Percentiles rank a stretch among this genome's conserved stretches.
Conservation (phyloP, 495 filamentous ascomycete species). For the Glarea lozoyensis region DNA sequence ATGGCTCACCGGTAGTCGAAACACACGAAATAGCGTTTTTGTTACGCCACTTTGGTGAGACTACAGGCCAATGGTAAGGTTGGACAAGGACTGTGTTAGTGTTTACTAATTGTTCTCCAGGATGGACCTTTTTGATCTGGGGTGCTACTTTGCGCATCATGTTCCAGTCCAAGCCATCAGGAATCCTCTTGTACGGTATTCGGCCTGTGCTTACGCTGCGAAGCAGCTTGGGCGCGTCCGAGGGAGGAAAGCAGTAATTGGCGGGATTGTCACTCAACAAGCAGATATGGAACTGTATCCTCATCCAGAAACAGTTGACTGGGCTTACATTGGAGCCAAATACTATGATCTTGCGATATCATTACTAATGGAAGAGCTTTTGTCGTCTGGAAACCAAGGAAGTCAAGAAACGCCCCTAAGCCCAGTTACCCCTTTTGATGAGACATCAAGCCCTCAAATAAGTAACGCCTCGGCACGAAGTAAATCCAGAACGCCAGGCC, state of each 20-base stretch:
- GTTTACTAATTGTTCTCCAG: conserved; percentile 27
- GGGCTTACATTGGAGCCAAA: conserved; percentile 47
- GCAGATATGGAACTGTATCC: conserved; percentile 42
- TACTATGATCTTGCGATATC: conserved; percentile 57
- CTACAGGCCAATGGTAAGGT: conserved; percentile 46
- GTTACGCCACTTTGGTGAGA: conserved; percentile 52
- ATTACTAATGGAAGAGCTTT: conserved; percentile 50
- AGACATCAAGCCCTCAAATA: conserved; percentile 9
- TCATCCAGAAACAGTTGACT: conserved; percentile 37
- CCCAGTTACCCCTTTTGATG: conserved; percentile 11
- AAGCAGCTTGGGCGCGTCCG: conserved; percentile 51
- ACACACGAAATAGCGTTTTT: conserved; percentile 53
- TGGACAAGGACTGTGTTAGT: background rate
- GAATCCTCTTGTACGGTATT: conserved; percentile 50
- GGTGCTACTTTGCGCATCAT: conserved; percentile 49
- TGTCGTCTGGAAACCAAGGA: conserved; percentile 26
- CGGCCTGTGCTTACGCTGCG: conserved; percentile 51
- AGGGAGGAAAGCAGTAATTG: conserved; percentile 38
- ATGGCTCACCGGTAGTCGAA: conserved; percentile 28
- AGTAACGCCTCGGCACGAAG: conserved; percentile 8
- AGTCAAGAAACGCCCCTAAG: conserved; percentile 10
- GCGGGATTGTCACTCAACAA: conserved; percentile 37
- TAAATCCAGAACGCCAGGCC: conserved; percentile 1
- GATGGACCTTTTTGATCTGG: conserved; percentile 59
- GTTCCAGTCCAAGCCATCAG: conserved; percentile 47